phyloP scores from a whole-genome alignment of 2,329 filamentous ascomycete genomes.

The Fusarium hainanense region DNA sequence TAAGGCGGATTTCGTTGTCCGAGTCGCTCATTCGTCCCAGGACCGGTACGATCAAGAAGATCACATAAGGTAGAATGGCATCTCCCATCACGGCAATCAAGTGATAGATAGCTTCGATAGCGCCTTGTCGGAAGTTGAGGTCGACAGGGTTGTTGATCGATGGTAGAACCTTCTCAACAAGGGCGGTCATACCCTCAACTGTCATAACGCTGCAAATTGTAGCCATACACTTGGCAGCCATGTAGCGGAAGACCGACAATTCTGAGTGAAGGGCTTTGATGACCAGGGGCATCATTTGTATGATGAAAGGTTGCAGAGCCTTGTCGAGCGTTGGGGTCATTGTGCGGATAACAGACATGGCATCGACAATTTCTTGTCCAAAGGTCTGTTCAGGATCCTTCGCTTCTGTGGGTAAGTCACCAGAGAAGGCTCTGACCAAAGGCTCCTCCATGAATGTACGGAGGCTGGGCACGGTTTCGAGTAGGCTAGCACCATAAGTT shows the following conservation, averaged over 20 bases:
- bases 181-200: conserved; percentile 92
- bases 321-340: conserved; percentile 89
- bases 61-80: conserved; percentile 93
- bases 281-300: conserved; percentile 84
- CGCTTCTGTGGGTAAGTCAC: conserved; percentile 77
- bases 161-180: conserved; percentile 92
- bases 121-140: conserved; percentile 88
- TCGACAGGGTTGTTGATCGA: conserved; percentile 92
- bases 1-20: conserved; percentile 91
- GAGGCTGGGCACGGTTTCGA: conserved; percentile 87
- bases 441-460: conserved; percentile 84
- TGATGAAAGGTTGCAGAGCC: conserved; percentile 81
- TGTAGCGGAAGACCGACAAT: conserved; percentile 93
- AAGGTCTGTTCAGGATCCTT: conserved; percentile 77
- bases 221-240: conserved; percentile 95
- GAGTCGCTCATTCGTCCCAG: conserved; percentile 98
- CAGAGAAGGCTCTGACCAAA: conserved; percentile 77
- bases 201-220: conserved; percentile 98
- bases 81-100: conserved; percentile 99
- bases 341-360: conserved; percentile 90
- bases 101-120: conserved; percentile 95
- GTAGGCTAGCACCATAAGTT: conserved; percentile 80
- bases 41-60: conserved; percentile 97
- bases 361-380: conserved; percentile 94
- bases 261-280: conserved; percentile 88